Percentiles rank a stretch among this genome's conserved stretches.
phyloP scores from a whole-genome alignment of 495 filamentous ascomycete genomes.

The Terfezia boudieri region DNA sequence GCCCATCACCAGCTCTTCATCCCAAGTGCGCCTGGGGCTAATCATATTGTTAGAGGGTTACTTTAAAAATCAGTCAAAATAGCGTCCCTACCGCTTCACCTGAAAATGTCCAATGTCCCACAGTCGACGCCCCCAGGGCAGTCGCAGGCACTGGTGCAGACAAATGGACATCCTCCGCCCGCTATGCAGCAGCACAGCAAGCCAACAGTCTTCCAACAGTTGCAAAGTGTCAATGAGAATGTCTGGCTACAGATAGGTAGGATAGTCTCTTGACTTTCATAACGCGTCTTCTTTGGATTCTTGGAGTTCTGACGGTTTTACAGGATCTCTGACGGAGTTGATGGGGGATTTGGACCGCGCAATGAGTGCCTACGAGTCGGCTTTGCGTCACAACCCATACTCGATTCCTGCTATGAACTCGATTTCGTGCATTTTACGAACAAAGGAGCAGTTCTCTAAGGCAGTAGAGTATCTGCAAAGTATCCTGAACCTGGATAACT shows the following conservation, averaged over 20 bases:
- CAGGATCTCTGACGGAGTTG: conserved; percentile 68
- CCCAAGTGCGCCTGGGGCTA: too few relatives aligned
- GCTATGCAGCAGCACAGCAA: conserved; percentile 33
- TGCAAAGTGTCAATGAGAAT: conserved; percentile 50
- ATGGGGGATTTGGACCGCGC: conserved; percentile 77
- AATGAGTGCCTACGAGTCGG: conserved; percentile 69
- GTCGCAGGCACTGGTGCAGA: background rate
- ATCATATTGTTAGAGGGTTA: too few relatives aligned
- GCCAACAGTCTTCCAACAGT: conserved; percentile 35
- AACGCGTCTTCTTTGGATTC: background rate
- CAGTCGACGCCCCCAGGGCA: background rate
- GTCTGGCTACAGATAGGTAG: conserved; percentile 91
- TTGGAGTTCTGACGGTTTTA: conserved; percentile 1
- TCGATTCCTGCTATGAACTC: conserved; percentile 87
- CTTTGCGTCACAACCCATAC: conserved; percentile 64
- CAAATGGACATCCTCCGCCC: conserved; percentile 17
- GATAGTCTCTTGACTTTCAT: conserved; percentile 12
- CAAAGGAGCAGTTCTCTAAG: conserved; percentile 80
- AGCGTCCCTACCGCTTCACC: background rate
- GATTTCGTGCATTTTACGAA: conserved; percentile 73
- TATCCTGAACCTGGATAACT: conserved; percentile 70
- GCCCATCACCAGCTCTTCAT: too few relatives aligned
- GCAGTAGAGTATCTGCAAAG: conserved; percentile 83
- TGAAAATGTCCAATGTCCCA: background rate
- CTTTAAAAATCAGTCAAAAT: background rate